phyloP scores from a whole-genome alignment of 352 stramenopile genomes.

The Pythium periplocum region DNA sequence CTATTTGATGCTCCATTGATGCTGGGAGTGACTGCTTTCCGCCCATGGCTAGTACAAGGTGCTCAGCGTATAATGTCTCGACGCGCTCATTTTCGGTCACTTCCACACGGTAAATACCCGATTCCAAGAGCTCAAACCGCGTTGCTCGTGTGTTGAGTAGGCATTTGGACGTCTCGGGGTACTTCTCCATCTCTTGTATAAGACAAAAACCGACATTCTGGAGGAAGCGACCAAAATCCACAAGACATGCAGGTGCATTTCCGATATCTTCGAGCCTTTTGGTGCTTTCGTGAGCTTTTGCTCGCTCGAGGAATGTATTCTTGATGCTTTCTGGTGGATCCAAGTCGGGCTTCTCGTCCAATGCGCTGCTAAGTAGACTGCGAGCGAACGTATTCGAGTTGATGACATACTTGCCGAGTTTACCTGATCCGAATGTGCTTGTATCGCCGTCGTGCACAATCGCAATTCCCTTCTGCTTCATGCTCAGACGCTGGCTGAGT shows the following conservation, averaged over 20 bases:
- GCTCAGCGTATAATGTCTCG: slow-evolving; percentile 44
- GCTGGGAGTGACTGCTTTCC: slow-evolving; percentile 45
- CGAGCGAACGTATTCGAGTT: slow-evolving; percentile 85
- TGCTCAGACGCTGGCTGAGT: slow-evolving; percentile 28
- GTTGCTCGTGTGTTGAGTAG: slow-evolving; percentile 45
- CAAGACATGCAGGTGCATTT: slow-evolving; percentile 38
- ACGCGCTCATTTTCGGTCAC: slow-evolving; percentile 22
- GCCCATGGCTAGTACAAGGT: slow-evolving; percentile 66
- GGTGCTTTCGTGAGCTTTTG: slow-evolving; percentile 37
- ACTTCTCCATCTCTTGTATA: slow-evolving; percentile 38
- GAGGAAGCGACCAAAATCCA: slow-evolving; percentile 66
- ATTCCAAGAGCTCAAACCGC: slow-evolving; percentile 38
- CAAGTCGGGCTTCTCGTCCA: slow-evolving; percentile 75
- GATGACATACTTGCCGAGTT: slow-evolving; percentile 75
- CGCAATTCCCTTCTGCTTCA: slow-evolving; percentile 50
- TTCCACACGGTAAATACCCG: slow-evolving; percentile 46
- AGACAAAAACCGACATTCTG: slow-evolving; percentile 37
- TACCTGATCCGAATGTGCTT: slow-evolving; percentile 52
- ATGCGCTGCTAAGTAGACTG: slow-evolving; percentile 59
- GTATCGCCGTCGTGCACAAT: slow-evolving; percentile 57
- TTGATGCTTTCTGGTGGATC: slow-evolving; percentile 72
- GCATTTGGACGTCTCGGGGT: slow-evolving; percentile 34
- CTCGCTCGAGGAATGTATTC: slow-evolving; percentile 64
- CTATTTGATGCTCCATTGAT: slow-evolving; percentile 22
- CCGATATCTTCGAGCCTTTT: slow-evolving; percentile 56